phyloP scores from a whole-genome alignment of 371 early-diverging fungal species.

The Mortierella sp. region DNA sequence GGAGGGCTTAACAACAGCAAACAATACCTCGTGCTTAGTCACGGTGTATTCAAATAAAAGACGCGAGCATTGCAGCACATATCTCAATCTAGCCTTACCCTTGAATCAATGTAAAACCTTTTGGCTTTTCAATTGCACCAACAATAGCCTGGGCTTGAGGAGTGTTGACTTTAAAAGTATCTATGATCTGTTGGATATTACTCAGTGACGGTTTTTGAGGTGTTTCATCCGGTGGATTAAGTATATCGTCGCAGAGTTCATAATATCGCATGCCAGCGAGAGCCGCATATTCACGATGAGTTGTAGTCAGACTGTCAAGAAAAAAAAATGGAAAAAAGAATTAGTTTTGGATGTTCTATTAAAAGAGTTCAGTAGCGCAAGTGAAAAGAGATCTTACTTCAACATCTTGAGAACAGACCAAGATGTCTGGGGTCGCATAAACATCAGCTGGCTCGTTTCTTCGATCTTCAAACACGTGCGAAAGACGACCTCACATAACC shows the following conservation, averaged over 20 bases:
- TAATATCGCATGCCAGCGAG: constrained; percentile 76
- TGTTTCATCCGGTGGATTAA: constrained; percentile 63
- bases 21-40: background rate
- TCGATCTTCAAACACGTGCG: constrained; percentile 49
- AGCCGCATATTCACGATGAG: constrained; percentile 89
- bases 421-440: constrained; percentile 44
- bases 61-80: background rate
- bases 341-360: background rate
- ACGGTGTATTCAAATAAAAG: background rate
- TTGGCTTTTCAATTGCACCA: constrained; percentile 71
- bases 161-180: constrained; percentile 81
- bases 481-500: constrained; percentile 60
- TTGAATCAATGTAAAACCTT: constrained; percentile 93
- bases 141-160: constrained; percentile 93
- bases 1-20: constrained; percentile 72
- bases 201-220: constrained; percentile 45
- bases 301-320: constrained; percentile 74
- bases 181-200: constrained; percentile 66
- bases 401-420: constrained; percentile 61
- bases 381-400: constrained; percentile 23
- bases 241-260: constrained; percentile 73
- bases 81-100: constrained; percentile 63
- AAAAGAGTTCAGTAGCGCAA: constrained; percentile 24
- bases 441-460: constrained; percentile 57
- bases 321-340: background rate